These are phyloP conservation scores for Penicillium longicatenatum DNA, from an alignment of 495 filamentous ascomycete genomes.

Conservation along the genomic window DNA sequence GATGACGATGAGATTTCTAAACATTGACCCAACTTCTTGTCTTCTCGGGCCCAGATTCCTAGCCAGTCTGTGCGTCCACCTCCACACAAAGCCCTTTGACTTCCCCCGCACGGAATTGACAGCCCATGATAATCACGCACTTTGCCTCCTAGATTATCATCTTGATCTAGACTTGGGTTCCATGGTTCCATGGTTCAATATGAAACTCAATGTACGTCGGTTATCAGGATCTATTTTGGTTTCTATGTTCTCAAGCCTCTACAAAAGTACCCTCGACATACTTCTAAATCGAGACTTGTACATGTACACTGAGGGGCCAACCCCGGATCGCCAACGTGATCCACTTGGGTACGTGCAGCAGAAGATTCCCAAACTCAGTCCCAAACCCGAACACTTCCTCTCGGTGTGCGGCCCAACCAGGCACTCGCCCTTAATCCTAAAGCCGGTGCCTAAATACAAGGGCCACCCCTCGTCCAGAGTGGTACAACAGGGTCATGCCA, in stretches of 20 bases:
- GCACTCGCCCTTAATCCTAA: constrained; percentile 1
- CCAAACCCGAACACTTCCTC: background rate
- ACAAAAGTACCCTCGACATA: background rate
- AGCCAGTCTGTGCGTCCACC: constrained; percentile 15
- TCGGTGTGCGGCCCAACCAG: constrained; percentile 9
- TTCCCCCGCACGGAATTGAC: constrained; percentile 1
- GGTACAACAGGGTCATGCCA: background rate
- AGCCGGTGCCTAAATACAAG: constrained; percentile 16
- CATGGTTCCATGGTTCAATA: background rate
- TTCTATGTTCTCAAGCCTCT: background rate
- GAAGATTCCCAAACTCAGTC: constrained; percentile 4
- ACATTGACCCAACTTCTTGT: constrained; percentile 1
- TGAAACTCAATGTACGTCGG: background rate
- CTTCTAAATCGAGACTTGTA: background rate
- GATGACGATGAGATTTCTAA: constrained; percentile 31
- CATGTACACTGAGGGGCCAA: constrained; percentile 14
- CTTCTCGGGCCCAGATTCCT: constrained; percentile 21
- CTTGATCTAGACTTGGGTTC: background rate
- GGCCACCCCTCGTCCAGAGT: background rate
- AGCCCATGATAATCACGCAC: background rate
- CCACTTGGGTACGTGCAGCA: constrained; percentile 20
- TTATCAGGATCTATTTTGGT: background rate
- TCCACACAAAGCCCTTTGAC: constrained; percentile 9
- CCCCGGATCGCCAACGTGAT: constrained; percentile 29
- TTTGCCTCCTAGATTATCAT: background rate